A percentile compares a stretch with the other conserved stretches of the same genome.
phyloP scores from a whole-genome alignment of 2,329 filamentous ascomycete species.

The Talaromyces amestolkiae region DNA sequence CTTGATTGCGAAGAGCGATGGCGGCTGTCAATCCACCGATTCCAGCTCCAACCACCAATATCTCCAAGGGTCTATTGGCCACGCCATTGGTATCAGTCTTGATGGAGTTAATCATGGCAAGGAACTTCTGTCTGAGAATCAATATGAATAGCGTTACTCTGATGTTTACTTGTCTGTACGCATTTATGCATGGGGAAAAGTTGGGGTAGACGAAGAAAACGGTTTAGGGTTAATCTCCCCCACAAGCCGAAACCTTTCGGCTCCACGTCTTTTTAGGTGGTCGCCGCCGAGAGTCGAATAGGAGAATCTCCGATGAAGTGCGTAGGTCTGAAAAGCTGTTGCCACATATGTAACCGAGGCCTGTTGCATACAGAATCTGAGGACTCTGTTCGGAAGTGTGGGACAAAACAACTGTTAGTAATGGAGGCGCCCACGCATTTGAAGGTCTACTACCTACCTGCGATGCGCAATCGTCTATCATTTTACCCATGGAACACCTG shows the following conservation, averaged over 20 bases:
- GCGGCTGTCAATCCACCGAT: constrained; percentile 35
- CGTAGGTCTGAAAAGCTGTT: neutral
- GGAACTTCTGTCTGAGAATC: too few relatives aligned
- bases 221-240: neutral
- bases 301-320: too few relatives aligned
- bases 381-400: neutral
- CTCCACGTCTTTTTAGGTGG: neutral
- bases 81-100: neutral
- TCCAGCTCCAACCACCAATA: constrained; percentile 33
- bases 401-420: neutral
- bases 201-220: neutral
- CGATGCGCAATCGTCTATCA: neutral
- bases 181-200: neutral
- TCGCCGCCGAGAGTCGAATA: neutral
- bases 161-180: neutral
- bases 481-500: neutral
- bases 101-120: too few relatives aligned
- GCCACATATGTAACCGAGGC: neutral
- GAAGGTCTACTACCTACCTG: too few relatives aligned
- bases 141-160: neutral
- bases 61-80: neutral
- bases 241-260: neutral
- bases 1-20: constrained; percentile 53
- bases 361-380: neutral
- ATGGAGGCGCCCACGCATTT: too few relatives aligned